phyloP scores from a whole-genome alignment of 768 basidiomycete genomes.

The Tylopilus plumbeoviolaceoides region DNA sequence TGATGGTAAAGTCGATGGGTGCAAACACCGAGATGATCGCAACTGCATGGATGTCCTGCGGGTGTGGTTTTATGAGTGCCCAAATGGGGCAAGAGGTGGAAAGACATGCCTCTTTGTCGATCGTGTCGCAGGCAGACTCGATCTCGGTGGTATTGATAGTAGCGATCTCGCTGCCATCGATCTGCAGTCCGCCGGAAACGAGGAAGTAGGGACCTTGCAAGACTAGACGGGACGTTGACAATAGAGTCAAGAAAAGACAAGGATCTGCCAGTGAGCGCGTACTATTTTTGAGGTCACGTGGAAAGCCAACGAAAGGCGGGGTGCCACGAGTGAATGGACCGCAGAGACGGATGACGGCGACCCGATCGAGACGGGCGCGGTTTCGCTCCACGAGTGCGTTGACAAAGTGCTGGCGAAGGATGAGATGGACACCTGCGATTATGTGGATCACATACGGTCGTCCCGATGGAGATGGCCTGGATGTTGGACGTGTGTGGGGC shows the following conservation, averaged over 20 bases:
- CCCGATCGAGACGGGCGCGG: constrained; percentile 47
- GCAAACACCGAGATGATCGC: constrained; percentile 49
- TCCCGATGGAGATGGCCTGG: constrained; percentile 55
- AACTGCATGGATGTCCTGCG: constrained; percentile 29
- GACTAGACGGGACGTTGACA: constrained; percentile 12
- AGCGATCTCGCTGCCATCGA: constrained; percentile 45
- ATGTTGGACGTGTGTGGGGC: constrained; percentile 36
- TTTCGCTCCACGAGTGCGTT: constrained; percentile 61
- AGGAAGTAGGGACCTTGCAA: constrained; percentile 30
- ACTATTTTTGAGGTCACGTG: constrained; percentile 29
- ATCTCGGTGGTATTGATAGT: constrained; percentile 43
- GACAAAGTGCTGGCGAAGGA: constrained; percentile 40
- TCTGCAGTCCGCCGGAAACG: constrained; percentile 40
- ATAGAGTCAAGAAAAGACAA: neutral
- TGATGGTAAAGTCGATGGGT: constrained; percentile 40
- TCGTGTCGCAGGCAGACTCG: constrained; percentile 38
- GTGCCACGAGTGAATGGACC: constrained; percentile 54
- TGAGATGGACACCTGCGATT: neutral
- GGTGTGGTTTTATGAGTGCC: neutral
- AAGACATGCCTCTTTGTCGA: constrained; percentile 29
- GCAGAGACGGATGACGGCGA: constrained; percentile 62
- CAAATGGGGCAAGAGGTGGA: neutral
- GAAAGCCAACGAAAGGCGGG: constrained; percentile 56
- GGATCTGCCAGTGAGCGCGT: no score
- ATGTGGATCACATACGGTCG: constrained; percentile 38